A percentile compares a stretch with the other conserved stretches of the same genome.
phyloP scores from a whole-genome alignment of 2,329 filamentous ascomycete genomes.

The Aspergillus transmontanensis region DNA sequence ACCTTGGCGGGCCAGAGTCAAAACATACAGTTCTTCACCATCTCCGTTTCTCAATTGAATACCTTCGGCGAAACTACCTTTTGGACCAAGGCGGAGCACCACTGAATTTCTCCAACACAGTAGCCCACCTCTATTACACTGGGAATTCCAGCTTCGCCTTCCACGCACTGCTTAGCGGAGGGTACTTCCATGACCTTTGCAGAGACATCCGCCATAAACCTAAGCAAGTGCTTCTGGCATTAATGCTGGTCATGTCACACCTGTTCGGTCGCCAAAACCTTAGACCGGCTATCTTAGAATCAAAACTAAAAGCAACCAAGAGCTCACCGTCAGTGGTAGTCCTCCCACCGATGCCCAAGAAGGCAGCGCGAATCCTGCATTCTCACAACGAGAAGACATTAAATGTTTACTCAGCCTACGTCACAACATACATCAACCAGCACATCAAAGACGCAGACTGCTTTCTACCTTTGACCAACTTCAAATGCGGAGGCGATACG shows the following conservation, averaged over 20 bases:
- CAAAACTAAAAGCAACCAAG: constrained; percentile 50
- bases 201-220: constrained; percentile 56
- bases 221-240: constrained; percentile 54
- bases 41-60: constrained; percentile 79
- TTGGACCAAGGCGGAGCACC: constrained; percentile 64
- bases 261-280: constrained; percentile 62
- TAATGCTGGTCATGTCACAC: constrained; percentile 71
- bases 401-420: constrained; percentile 68
- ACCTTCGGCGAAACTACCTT: constrained; percentile 69
- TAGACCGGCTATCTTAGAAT: constrained; percentile 48
- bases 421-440: constrained; percentile 68
- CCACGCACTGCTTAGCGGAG: constrained; percentile 70
- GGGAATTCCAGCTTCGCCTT: constrained; percentile 77
- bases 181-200: constrained; percentile 70
- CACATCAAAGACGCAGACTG: constrained; percentile 59
- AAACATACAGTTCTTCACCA: constrained; percentile 74
- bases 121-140: constrained; percentile 75
- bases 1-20: constrained; percentile 68
- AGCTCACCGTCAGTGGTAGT: constrained; percentile 65
- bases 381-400: constrained; percentile 68
- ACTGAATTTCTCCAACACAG: constrained; percentile 70
- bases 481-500: constrained; percentile 32
- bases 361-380: constrained; percentile 59
- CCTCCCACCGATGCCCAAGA: constrained; percentile 63
- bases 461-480: not conserved